A percentile compares a stretch with the other conserved stretches of the same genome.
Conservation (phyloP, 768 basidiomycete genomes). For the Suillus cothurnatus region DNA sequence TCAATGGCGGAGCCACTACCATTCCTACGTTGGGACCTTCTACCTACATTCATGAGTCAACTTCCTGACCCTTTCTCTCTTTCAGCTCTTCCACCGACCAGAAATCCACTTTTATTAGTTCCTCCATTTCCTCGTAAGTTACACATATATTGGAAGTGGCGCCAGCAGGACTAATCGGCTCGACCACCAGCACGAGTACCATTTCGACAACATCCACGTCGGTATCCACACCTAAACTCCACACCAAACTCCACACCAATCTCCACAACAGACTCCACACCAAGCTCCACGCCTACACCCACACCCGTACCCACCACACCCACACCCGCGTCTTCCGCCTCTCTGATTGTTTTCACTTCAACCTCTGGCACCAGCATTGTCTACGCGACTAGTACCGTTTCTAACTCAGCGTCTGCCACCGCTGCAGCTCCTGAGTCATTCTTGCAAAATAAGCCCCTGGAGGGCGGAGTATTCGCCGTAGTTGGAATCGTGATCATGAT, state of each 20-base stretch:
- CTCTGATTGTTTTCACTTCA: conserved; percentile 21
- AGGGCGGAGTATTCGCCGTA: conserved; percentile 57
- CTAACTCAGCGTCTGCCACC: conserved; percentile 28
- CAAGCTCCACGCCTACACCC: conserved; percentile 14
- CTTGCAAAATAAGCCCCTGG: conserved; percentile 66
- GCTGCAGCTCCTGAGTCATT: conserved; percentile 42
- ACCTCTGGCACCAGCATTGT: conserved; percentile 29
- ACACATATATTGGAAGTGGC: background rate
- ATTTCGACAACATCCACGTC: conserved; percentile 15
- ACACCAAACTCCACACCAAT: conserved; percentile 14
- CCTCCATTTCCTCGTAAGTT: conserved; percentile 26
- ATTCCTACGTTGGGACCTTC: conserved; percentile 24
- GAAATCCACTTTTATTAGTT: conserved; percentile 8
- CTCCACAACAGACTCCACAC: conserved; percentile 12
- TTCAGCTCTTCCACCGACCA: conserved; percentile 23
- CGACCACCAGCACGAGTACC: conserved; percentile 17
- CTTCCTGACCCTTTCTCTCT: conserved; percentile 24
- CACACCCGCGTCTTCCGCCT: conserved; percentile 22
- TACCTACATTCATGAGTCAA: conserved; percentile 16
- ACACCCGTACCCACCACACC: conserved; percentile 15
- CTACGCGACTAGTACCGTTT: conserved; percentile 33
- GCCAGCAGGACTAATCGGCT: background rate
- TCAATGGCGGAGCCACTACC: conserved; percentile 14
- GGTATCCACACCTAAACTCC: conserved; percentile 14
- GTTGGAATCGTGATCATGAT: conserved; percentile 51